Conservation (phyloP, 2,329 filamentous ascomycete genomes). For the Ophiostoma himal-ulmi region DNA sequence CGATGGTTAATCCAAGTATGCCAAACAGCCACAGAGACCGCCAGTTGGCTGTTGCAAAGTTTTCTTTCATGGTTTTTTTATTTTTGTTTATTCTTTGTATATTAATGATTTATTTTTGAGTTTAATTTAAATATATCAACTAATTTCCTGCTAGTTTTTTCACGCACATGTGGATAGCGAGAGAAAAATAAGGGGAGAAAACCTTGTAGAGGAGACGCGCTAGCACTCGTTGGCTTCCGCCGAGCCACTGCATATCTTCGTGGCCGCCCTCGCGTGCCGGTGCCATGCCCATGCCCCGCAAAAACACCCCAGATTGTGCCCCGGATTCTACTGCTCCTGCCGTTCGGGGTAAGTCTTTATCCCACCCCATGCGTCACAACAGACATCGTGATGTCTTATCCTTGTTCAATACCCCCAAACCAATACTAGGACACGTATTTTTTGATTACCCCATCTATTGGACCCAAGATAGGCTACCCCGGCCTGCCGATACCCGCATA, state of each 20-base stretch:
- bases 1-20: not conserved
- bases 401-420: not conserved
- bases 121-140: not conserved
- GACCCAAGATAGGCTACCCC: not conserved
- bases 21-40: not conserved
- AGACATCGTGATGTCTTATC: not conserved
- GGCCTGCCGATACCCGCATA: not conserved
- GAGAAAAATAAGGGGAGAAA: not conserved
- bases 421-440: not conserved
- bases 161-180: not conserved
- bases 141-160: not conserved
- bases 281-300: slow-evolving; percentile 1
- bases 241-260: not conserved
- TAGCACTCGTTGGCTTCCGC: not conserved
- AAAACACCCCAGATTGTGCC: slow-evolving; percentile 10
- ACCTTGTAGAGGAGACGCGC: not conserved
- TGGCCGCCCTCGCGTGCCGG: not conserved
- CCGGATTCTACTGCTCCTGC: not conserved
- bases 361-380: not conserved
- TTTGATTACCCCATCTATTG: not conserved
- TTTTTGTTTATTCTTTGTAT: not conserved
- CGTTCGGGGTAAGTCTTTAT: not conserved
- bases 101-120: not conserved
- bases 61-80: not conserved
- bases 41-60: not conserved